Conservation (phyloP, 495 filamentous ascomycete genomes). For the Xylaria cubensis region DNA sequence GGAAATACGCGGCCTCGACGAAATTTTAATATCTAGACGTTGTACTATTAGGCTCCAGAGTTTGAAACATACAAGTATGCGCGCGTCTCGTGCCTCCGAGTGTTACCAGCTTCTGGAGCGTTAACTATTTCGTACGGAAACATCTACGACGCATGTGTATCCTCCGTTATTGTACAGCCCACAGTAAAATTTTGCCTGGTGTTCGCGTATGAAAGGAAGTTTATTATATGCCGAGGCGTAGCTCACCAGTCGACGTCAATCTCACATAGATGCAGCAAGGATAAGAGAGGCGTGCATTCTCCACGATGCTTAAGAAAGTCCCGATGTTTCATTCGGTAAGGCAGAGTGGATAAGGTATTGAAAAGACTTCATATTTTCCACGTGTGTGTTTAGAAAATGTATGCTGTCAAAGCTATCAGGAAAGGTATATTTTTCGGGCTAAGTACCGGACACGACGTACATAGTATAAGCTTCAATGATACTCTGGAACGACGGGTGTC, state of each 20-base stretch:
- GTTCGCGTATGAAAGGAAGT: background rate
- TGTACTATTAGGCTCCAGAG: background rate
- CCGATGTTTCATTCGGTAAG: constrained; percentile 29
- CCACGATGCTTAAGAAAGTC: constrained; percentile 25
- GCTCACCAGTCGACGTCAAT: constrained; percentile 11
- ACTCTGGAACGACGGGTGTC: constrained; percentile 22
- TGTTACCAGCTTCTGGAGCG: constrained; percentile 10
- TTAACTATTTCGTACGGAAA: background rate
- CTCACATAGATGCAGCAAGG: constrained; percentile 24
- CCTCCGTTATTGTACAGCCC: background rate
- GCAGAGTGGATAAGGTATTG: constrained; percentile 13
- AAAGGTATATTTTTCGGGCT: background rate
- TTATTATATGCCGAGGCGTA: constrained; percentile 18
- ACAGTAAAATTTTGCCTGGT: background rate
- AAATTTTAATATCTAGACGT: constrained; percentile 14
- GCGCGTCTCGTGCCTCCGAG: constrained; percentile 18
- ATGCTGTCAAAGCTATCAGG: background rate
- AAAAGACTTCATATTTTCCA: constrained; percentile 5
- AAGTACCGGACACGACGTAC: constrained; percentile 2
- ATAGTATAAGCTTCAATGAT: constrained; percentile 20
- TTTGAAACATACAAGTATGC: constrained; percentile 17
- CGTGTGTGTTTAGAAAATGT: constrained; percentile 9
- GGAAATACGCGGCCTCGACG: constrained; percentile 1
- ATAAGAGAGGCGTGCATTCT: constrained; percentile 17
- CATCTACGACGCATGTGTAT: background rate